phyloP scores from a whole-genome alignment of 768 basidiomycete species.

The Naganishia vaughanmartiniae region DNA sequence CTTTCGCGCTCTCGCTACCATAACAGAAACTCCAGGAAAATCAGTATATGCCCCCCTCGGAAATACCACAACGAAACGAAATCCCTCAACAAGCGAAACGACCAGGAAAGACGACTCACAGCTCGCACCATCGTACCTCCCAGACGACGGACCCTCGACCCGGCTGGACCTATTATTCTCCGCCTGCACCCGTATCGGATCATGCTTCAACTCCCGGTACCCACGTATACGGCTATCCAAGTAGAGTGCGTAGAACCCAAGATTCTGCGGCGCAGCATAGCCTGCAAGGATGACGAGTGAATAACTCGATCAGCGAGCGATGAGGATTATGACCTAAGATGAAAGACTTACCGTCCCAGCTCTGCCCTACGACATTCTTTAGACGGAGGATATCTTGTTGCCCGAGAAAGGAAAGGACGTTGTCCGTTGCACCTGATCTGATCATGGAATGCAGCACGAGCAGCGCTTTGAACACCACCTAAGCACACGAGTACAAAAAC shows the following conservation, averaged over 20 bases:
- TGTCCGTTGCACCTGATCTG: constrained; percentile 92
- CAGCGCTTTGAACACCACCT: constrained; percentile 98
- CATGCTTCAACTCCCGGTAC: constrained; percentile 87
- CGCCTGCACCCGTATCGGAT: constrained; percentile 87
- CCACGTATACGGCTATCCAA: constrained; percentile 82
- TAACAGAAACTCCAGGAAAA: background rate
- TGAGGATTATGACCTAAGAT: too few species aligned
- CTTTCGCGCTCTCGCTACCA: constrained; percentile 59
- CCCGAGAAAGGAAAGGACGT: constrained; percentile 78
- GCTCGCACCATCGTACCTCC: constrained; percentile 31
- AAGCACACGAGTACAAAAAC: background rate
- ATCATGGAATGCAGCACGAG: constrained; percentile 96
- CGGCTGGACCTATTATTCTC: constrained; percentile 69
- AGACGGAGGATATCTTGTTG: constrained; percentile 72
- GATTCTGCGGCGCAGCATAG: constrained; percentile 77
- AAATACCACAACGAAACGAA: background rate
- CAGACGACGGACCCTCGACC: constrained; percentile 15
- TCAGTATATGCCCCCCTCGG: background rate
- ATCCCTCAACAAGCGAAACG: background rate
- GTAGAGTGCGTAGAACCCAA: constrained; percentile 82
- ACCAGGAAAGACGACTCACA: constrained; percentile 27
- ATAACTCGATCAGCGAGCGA: background rate
- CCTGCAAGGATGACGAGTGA: constrained; percentile 56
- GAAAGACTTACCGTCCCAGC: constrained; percentile 74
- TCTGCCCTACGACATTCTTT: constrained; percentile 72